Evolutionary conservation across 1,139 yeast species (phyloP), one percentile per base, ranked within the genome.

Genomic region (Blastobotrys apis): DNA sequence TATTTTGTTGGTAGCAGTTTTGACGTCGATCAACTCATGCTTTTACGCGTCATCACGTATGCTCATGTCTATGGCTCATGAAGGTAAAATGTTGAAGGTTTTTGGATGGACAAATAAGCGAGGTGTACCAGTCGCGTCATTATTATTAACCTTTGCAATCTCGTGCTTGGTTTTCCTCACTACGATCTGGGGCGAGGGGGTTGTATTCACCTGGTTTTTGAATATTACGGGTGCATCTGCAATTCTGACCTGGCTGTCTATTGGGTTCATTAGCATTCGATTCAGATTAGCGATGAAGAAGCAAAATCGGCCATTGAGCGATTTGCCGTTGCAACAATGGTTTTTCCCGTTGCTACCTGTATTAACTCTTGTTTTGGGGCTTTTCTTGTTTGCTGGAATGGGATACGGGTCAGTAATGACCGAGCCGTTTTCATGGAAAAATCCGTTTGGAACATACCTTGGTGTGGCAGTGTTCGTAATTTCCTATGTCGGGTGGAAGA

Each of bases 11-110:
- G 55, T 74, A 36, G 75, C 78, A 1, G 77, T 74, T 15, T 60
- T 76, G 22, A 74, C 80, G 12, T 77, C 77, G 27, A 77, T 77
- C 53, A 75, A 75, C 63, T 73, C 80, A 15, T 72, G 78, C 15
- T 78, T 76, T 34, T 76, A 74, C 53, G 78, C 78, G 32, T 72
- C 78, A 49, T 72, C 79, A 33, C 71, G 81, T 61, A 71, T 79
- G 39, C 66, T 76, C 51, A 76, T 78, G 43, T 71, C 78, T 19
- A 67, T 76, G 62, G 75, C 81, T 2, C 76, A 68, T 21, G 77
- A 74, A 51, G 74, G 77, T 9, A 66, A 73, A 54, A 63, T 74
- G 47, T 79, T 78, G 25, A 55, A 55, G 26, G 48, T 60, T 35
- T 71, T 77, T 54, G 77, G 71, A 12, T 72, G 67, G 63, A 69